Evolutionary conservation across 441 rosid species (phyloP).

Genomic region (Populus hybrid): DNA sequence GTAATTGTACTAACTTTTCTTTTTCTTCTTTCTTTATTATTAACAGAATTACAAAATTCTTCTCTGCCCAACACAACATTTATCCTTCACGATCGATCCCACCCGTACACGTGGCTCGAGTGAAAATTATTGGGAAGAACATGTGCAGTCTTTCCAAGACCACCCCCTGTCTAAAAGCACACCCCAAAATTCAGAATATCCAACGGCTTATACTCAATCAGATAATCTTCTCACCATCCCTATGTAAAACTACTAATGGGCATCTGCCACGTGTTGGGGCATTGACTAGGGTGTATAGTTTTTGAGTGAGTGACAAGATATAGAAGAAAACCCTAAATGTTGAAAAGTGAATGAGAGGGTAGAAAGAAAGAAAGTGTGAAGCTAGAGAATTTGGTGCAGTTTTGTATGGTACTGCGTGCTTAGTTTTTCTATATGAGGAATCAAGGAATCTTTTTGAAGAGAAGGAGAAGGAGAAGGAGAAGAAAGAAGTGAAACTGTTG

Average conservation of each 20-base stretch:
- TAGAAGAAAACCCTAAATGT: constrained; percentile 11
- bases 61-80: not conserved
- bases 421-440: constrained; percentile 28
- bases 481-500: constrained; percentile 13
- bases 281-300: not conserved
- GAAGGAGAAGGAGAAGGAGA: not conserved
- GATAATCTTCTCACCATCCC: not conserved
- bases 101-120: constrained; percentile 17
- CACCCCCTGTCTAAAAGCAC: not conserved
- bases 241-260: not conserved
- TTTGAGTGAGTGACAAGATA: not conserved
- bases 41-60: not conserved
- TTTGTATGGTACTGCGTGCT: constrained; percentile 1
- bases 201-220: not conserved
- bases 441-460: constrained; percentile 41
- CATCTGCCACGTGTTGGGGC: constrained; percentile 7
- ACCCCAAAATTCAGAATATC: not conserved
- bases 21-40: not conserved
- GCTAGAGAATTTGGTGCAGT: constrained; percentile 5
- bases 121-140: constrained; percentile 11
- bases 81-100: constrained; percentile 10
- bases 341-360: constrained; percentile 27
- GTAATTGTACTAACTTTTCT: not conserved
- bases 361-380: not conserved
- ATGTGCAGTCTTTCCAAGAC: not conserved